phyloP scores from a whole-genome alignment of 495 filamentous ascomycete genomes.

The Penicillium parvum region DNA sequence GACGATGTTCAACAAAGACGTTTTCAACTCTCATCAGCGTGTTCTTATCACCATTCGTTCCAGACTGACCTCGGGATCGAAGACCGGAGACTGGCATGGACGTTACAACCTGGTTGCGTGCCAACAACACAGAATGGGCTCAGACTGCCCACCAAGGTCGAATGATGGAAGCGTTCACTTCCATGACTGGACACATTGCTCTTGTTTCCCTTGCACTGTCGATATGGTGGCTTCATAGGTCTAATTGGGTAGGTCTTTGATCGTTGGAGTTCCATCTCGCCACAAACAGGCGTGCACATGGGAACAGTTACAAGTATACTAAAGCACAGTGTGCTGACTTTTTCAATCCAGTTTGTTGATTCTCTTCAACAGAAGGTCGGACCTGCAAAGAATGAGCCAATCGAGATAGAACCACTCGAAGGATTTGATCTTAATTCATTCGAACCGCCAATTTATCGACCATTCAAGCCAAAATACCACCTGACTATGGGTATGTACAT shows the following conservation, averaged over 20 bases:
- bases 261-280: no score
- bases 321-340: no score
- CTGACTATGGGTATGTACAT: slow-evolving; percentile 62
- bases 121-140: not conserved
- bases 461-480: slow-evolving; percentile 68
- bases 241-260: not conserved
- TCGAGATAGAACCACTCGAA: not conserved
- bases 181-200: not conserved
- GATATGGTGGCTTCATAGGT: not conserved
- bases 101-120: not conserved
- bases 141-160: not conserved
- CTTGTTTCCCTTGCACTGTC: not conserved
- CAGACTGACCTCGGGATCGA: no score
- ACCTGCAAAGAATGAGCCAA: not conserved
- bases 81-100: no score
- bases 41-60: no score
- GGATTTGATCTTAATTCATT: not conserved
- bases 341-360: not conserved
- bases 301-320: no score
- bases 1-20: no score
- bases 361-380: not conserved
- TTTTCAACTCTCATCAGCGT: no score
- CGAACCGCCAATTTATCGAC: slow-evolving; percentile 29
- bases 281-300: no score
- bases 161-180: not conserved